Conservation (phyloP, 2,329 filamentous ascomycete genomes). For the Pseudocercospora crystallina region DNA sequence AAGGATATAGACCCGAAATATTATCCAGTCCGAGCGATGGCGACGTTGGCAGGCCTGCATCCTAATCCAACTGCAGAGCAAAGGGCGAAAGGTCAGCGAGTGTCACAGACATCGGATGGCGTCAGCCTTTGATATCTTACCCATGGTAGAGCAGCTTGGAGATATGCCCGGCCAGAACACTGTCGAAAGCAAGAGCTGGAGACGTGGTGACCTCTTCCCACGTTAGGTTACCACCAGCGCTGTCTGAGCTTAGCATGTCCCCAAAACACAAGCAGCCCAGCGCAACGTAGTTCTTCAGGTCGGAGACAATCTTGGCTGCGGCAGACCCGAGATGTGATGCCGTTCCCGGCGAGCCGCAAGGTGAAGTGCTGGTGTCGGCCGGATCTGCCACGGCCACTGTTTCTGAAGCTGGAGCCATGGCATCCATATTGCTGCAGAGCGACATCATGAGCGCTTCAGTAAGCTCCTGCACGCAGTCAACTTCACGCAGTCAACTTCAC, state of each 20-base stretch:
- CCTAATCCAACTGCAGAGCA: slow-evolving; percentile 30
- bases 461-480: too few species aligned
- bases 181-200: neutral
- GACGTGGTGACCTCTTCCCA: slow-evolving; percentile 12
- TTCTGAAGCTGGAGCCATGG: too few species aligned
- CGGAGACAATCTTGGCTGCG: slow-evolving; percentile 4
- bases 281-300: slow-evolving; percentile 27
- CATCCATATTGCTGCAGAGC: too few species aligned
- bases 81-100: too few species aligned
- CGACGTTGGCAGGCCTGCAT: slow-evolving; percentile 11
- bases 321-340: neutral
- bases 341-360: too few species aligned
- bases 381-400: too few species aligned
- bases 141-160: slow-evolving; percentile 17
- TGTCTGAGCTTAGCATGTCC: slow-evolving; percentile 1
- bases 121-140: too few species aligned
- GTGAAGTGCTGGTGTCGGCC: too few species aligned
- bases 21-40: slow-evolving; percentile 3
- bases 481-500: too few species aligned
- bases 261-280: slow-evolving; percentile 27
- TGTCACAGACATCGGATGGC: too few species aligned
- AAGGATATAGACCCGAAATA: slow-evolving; percentile 30
- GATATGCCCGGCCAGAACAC: slow-evolving; percentile 7
- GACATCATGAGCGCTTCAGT: too few species aligned
- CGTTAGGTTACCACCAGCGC: neutral